Percentiles rank a stretch among this genome's conserved stretches.
Evolutionary conservation across 306 rosid genomes (phyloP).

Genomic region (Abrus pulchellus): DNA sequence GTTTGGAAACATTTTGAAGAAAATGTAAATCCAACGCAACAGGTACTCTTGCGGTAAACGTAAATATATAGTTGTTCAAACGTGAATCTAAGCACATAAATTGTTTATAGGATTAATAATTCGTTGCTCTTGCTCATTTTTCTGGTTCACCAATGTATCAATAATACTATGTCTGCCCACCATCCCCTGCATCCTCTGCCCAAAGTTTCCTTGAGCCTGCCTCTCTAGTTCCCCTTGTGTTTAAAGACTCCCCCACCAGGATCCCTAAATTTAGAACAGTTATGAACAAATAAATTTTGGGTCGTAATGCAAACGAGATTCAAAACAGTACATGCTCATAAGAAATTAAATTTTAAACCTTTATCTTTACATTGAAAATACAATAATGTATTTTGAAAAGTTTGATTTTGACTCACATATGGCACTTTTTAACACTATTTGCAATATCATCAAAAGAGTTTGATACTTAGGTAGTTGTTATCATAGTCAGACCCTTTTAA

Average conservation of each 20-base stretch:
- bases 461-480: constrained; percentile 12
- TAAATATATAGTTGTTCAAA: too few species aligned
- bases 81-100: too few species aligned
- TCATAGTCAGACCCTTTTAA: constrained; percentile 7
- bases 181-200: neutral
- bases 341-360: neutral
- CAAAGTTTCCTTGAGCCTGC: neutral
- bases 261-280: constrained; percentile 11
- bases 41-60: too few species aligned
- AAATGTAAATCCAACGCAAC: too few species aligned
- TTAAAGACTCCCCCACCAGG: neutral
- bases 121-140: constrained; percentile 11
- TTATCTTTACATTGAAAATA: neutral
- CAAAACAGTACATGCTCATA: neutral
- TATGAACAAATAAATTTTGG: neutral
- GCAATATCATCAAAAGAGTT: neutral
- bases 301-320: constrained; percentile 6
- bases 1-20: too few species aligned
- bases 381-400: neutral
- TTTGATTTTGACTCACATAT: neutral
- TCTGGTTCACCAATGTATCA: constrained; percentile 21
- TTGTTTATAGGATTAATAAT: constrained; percentile 35
- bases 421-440: neutral
- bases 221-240: neutral
- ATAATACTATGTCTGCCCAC: neutral